phyloP scores from a whole-genome alignment of 176 grass and related monocot genomes.

The Triticum urartu region DNA sequence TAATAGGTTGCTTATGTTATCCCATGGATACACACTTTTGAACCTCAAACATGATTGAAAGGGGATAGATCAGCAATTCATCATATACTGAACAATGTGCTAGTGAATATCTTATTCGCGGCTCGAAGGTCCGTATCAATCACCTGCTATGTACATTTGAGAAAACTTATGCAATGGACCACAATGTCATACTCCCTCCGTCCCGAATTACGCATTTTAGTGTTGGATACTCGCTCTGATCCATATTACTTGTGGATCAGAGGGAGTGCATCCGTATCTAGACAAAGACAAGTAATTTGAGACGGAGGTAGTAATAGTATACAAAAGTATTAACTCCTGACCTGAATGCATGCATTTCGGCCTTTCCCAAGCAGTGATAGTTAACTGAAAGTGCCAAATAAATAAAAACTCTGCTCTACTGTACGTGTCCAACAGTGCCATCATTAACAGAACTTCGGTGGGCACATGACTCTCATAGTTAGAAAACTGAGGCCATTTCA shows the following conservation, averaged over 20 bases:
- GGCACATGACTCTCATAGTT: not conserved
- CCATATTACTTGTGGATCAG: no score
- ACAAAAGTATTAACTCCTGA: not conserved
- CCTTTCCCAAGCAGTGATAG: not conserved
- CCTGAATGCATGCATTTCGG: not conserved
- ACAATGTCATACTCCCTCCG: not conserved
- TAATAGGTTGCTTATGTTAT: not conserved
- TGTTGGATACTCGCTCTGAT: no score
- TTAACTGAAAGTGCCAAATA: not conserved
- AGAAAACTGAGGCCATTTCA: not conserved
- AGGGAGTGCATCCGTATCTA: no score
- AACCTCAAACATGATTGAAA: conserved; percentile 1
- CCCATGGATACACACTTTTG: not conserved
- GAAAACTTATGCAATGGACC: not conserved
- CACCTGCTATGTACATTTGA: not conserved
- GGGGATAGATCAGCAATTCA: not conserved
- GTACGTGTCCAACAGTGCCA: not conserved
- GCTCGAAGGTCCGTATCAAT: not conserved
- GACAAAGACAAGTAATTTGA: no score
- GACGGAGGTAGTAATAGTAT: no score
- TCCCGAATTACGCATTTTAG: no score
- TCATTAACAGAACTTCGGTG: not conserved
- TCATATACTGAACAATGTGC: not conserved
- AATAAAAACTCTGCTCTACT: not conserved
- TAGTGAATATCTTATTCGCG: not conserved